A percentile compares a stretch with the other conserved stretches of the same genome.
phyloP scores from a whole-genome alignment of 192 early-diverging fungal genomes.

The Martensiomyces pterosporus region DNA sequence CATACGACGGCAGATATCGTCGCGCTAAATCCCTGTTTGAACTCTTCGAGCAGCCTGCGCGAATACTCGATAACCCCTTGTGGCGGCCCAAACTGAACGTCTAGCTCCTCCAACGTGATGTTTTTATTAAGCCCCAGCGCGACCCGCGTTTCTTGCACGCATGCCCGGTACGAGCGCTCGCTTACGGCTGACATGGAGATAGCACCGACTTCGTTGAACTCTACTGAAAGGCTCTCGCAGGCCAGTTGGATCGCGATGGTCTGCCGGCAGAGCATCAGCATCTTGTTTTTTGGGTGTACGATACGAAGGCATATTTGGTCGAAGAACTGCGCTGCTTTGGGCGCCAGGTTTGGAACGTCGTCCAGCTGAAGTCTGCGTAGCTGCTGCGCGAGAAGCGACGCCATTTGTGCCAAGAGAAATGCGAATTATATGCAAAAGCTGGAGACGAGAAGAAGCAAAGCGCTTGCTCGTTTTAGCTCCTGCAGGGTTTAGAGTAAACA shows the following conservation, averaged over 20 bases:
- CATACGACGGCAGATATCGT: conserved; percentile 26
- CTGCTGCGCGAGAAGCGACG: conserved; percentile 21
- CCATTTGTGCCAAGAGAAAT: no score
- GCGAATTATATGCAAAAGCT: no score
- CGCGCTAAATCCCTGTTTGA: conserved; percentile 15
- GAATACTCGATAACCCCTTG: conserved; percentile 22
- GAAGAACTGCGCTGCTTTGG: conserved; percentile 46
- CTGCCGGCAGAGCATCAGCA: conserved; percentile 20
- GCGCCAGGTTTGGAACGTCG: conserved; percentile 24
- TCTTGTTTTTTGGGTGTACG: conserved; percentile 12
- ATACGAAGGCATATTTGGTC: conserved; percentile 30
- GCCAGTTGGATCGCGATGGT: conserved; percentile 42
- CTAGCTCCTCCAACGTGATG: conserved; percentile 41
- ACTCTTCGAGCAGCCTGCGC: conserved; percentile 31
- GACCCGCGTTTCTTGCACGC: conserved; percentile 25
- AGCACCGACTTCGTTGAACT: conserved; percentile 45
- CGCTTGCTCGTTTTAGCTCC: no score
- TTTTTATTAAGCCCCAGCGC: conserved; percentile 36
- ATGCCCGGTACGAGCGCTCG: conserved; percentile 19
- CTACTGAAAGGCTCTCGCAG: conserved; percentile 32
- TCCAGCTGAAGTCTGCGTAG: conserved; percentile 30
- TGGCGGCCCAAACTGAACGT: conserved; percentile 39
- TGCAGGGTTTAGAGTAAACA: no score
- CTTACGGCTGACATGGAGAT: conserved; percentile 31
- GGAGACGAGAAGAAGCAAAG: no score